Percentiles rank a stretch among this genome's conserved stretches.
Conservation (phyloP, 1,139 yeast species). For the Protomyces inouyei region DNA sequence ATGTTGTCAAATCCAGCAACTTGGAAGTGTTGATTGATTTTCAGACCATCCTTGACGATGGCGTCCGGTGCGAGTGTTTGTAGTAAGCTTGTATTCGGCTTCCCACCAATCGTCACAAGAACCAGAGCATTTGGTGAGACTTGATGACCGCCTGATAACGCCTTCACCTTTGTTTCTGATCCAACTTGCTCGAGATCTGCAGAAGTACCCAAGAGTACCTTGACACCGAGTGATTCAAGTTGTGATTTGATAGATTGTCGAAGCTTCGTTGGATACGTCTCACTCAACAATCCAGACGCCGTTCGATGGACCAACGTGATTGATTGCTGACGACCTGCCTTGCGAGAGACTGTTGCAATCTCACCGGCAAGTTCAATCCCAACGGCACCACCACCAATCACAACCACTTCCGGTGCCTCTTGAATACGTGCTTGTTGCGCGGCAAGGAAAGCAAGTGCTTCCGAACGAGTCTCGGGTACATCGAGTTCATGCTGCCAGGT, state of each 20-base stretch:
- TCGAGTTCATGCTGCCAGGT: slow-evolving; percentile 13
- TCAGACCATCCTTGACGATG: slow-evolving; percentile 4
- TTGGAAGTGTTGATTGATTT: slow-evolving; percentile 8
- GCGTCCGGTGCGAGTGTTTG: slow-evolving; percentile 2
- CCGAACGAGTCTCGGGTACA: slow-evolving; percentile 10
- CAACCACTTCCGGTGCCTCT: slow-evolving; percentile 6
- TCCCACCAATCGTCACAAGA: slow-evolving; percentile 8
- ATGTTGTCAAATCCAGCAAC: slow-evolving; percentile 6
- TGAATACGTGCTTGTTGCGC: slow-evolving; percentile 1
- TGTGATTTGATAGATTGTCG: slow-evolving; percentile 9
- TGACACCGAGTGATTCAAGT: slow-evolving; percentile 10
- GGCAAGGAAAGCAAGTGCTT: slow-evolving; percentile 9
- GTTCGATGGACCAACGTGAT: slow-evolving; percentile 15
- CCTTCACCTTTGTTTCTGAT: not conserved
- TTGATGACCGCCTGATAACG: slow-evolving; percentile 3
- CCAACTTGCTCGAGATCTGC: not conserved
- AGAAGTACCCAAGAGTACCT: not conserved
- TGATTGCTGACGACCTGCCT: not conserved
- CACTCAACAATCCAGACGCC: not conserved
- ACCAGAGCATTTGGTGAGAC: not conserved
- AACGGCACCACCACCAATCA: slow-evolving; percentile 25
- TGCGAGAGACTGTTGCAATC: not conserved
- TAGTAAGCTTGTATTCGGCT: slow-evolving; percentile 11
- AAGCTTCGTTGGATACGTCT: slow-evolving; percentile 15
- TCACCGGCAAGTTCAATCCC: slow-evolving; percentile 26